Conservation (phyloP, 495 filamentous ascomycete species). For the Xylaria sp. region DNA sequence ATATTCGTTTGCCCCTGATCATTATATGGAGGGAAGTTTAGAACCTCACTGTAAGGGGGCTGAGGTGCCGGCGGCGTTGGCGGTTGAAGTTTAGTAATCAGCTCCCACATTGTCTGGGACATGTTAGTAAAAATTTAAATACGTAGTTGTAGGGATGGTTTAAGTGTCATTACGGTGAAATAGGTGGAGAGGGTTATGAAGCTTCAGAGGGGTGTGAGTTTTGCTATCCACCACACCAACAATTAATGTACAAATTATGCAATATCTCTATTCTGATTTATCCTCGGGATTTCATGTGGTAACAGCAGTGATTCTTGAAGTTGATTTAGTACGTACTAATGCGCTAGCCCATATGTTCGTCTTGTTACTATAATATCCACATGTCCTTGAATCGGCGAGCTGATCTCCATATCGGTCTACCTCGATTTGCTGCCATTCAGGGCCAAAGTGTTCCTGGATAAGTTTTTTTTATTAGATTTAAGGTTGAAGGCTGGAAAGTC, state of each 20-base stretch:
- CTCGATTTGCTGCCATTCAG: constrained; percentile 28
- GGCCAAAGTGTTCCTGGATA: constrained; percentile 35
- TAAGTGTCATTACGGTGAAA: neutral
- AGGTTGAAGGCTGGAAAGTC: neutral
- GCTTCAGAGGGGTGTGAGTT: neutral
- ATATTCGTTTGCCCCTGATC: neutral
- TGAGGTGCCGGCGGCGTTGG: constrained; percentile 28
- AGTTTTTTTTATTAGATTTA: constrained; percentile 13
- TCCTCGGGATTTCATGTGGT: neutral
- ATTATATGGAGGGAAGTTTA: neutral
- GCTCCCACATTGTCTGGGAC: constrained; percentile 32
- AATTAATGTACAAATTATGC: neutral
- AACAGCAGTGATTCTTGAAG: neutral
- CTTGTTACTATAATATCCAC: constrained; percentile 30
- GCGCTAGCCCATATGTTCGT: constrained; percentile 37
- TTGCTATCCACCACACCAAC: neutral
- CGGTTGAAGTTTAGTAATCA: constrained; percentile 25
- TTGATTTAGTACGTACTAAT: constrained; percentile 22
- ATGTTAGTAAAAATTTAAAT: constrained; percentile 16
- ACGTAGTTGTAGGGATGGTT: neutral
- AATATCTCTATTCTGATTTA: neutral
- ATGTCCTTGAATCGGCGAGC: constrained; percentile 12
- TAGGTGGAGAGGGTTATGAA: neutral
- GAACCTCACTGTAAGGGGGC: constrained; percentile 14
- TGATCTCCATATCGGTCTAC: neutral